phyloP scores from a whole-genome alignment of 805 yeast species.

The Starmerella gropengiesseri region DNA sequence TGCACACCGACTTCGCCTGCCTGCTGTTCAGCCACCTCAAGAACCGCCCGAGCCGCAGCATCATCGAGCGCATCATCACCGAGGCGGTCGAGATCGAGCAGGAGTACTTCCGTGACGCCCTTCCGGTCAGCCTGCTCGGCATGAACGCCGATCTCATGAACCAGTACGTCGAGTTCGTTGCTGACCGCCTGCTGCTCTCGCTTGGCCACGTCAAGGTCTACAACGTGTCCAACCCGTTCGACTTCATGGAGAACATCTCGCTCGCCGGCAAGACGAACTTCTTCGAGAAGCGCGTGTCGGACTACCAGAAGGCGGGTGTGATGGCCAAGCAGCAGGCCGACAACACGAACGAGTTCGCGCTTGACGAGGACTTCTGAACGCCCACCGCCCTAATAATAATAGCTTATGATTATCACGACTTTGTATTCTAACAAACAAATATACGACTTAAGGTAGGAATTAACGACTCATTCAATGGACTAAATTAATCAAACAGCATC shows the following conservation, averaged over 20 bases:
- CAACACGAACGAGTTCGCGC: conserved; percentile 44
- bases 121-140: conserved; percentile 86
- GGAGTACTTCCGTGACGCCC: conserved; percentile 88
- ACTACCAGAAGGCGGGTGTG: conserved; percentile 98
- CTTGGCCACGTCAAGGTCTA: conserved; percentile 83
- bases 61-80: conserved; percentile 75
- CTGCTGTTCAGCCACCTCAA: conserved; percentile 83
- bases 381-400: neutral
- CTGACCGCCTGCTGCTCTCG: conserved; percentile 86
- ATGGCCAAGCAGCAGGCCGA: conserved; percentile 63
- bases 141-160: conserved; percentile 92
- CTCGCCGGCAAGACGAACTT: conserved; percentile 97
- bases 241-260: conserved; percentile 97
- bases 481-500: too few relatives aligned
- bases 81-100: conserved; percentile 94
- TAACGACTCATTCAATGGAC: too few relatives aligned
- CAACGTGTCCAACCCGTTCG: conserved; percentile 89
- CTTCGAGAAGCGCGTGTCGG: conserved; percentile 97
- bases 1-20: conserved; percentile 98
- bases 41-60: conserved; percentile 70
- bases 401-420: conserved; percentile 5
- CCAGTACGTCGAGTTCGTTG: conserved; percentile 95
- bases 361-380: conserved; percentile 87
- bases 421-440: conserved; percentile 1
- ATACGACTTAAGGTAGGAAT: too few relatives aligned